Evolutionary conservation across 1,284 basidiomycete genomes (phyloP).

Genomic region (Phaffia rhodozyma): DNA sequence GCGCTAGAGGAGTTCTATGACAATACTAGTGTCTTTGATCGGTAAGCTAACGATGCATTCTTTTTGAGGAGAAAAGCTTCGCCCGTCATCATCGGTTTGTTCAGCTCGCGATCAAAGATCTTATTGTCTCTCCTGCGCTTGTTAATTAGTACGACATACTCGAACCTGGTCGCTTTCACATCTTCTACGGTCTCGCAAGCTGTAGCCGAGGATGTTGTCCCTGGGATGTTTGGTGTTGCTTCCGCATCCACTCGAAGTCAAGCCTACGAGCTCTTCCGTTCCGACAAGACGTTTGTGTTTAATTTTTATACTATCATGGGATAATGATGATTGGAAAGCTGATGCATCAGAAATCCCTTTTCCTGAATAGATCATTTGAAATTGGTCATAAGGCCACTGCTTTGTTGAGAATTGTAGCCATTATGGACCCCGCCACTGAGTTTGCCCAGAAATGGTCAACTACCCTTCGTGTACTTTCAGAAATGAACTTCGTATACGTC

Average conservation of each 20-base stretch:
- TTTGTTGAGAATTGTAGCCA: constrained; percentile 55
- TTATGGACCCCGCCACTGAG: constrained; percentile 78
- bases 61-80: neutral
- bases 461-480: constrained; percentile 51
- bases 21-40: constrained; percentile 38
- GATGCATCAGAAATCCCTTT: neutral
- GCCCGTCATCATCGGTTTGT: neutral
- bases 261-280: constrained; percentile 1
- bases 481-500: constrained; percentile 44
- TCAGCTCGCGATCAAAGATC: neutral
- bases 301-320: neutral
- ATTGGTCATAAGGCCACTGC: constrained; percentile 57
- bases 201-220: neutral
- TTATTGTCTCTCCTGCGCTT: neutral
- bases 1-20: constrained; percentile 48
- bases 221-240: constrained; percentile 8
- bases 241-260: neutral
- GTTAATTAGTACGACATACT: constrained; percentile 41
- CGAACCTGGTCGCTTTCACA: constrained; percentile 50
- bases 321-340: neutral
- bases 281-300: constrained; percentile 1
- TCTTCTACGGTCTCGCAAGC: constrained; percentile 55
- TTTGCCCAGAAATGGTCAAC: constrained; percentile 72
- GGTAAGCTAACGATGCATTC: constrained; percentile 28
- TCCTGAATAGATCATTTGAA: constrained; percentile 46